Base-by-base conservation (phyloP, 176 grass and related monocot species). In the Puccinellia tenuiflora region DNA sequence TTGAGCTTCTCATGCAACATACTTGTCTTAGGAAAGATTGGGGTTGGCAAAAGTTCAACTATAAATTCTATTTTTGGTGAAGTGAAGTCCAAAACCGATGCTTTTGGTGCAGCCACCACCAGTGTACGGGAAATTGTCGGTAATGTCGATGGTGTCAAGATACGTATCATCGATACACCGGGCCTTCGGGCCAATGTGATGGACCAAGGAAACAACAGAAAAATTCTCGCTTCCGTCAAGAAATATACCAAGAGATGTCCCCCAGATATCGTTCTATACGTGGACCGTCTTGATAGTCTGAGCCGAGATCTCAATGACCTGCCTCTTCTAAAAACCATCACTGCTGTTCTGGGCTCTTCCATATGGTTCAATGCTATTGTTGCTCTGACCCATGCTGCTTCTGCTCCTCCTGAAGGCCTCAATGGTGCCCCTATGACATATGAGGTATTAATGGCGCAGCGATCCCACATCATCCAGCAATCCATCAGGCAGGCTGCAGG, bases 31-130 rank as follows among this genome's bases (percentile, higher is more conserved):
- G 96, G 96, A 21, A 95, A 91, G 81, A 96, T 87, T 85, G 96
- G 96, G 79, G 91, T 94, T 33, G 96, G 96, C n/a, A 98, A 98
- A 86, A 98, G 96, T 85, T 93, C 96, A 78, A 96, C 96, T 56
- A 92, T 98, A 83, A 98, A 98, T 88, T 98, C 96, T 78, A 91
- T 93, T 79, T 98, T 98, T 65, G 93, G 86, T 66, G 88, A 90
- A 84, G 82, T 86, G 70, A 93, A 85, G 75, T 84, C 89, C 24
- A 87, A 88, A 83, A 96, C 85, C 43, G 85, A 92, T 88, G 89
- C 93, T 75, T 98, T 95, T 65, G 60, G 86, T 81, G 81, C 87
- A 51, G 87, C 91, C 73, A 98, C 93, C 16, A 85, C 84, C 18
- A 86, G 20, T 53, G 87, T 96, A 37, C 76, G 77, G 50, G 91